phyloP scores from a whole-genome alignment of 2,329 filamentous ascomycete genomes.

The Cordyceps tenuipes region DNA sequence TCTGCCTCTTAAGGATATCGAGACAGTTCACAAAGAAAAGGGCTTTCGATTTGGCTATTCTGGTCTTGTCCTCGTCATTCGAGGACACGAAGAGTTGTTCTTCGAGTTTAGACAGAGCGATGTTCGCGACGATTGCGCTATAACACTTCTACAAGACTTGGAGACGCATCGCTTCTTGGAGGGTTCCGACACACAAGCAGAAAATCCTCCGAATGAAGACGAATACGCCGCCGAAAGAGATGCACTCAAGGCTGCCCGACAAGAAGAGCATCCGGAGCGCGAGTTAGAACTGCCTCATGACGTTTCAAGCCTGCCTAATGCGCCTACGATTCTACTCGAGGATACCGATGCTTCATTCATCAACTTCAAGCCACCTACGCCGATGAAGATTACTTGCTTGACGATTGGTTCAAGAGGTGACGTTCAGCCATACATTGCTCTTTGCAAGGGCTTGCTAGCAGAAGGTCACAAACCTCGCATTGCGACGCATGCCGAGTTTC shows the following conservation, averaged over 20 bases:
- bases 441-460: slow-evolving; percentile 81
- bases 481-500: slow-evolving; percentile 86
- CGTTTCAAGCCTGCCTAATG: slow-evolving; percentile 41
- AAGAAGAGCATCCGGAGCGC: slow-evolving; percentile 42
- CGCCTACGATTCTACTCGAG: slow-evolving; percentile 77
- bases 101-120: slow-evolving; percentile 81
- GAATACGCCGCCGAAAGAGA: slow-evolving; percentile 73
- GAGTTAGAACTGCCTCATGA: slow-evolving; percentile 42
- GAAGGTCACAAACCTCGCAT: slow-evolving; percentile 85
- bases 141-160: slow-evolving; percentile 69
- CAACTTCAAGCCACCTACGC: slow-evolving; percentile 76
- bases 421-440: slow-evolving; percentile 93
- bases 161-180: slow-evolving; percentile 63
- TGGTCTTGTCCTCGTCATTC: slow-evolving; percentile 85
- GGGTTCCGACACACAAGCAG: slow-evolving; percentile 58
- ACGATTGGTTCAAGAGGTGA: slow-evolving; percentile 95
- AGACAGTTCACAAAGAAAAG: slow-evolving; percentile 90
- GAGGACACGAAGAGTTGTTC: slow-evolving; percentile 90
- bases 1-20: slow-evolving; percentile 80
- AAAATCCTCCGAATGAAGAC: slow-evolving; percentile 63
- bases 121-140: slow-evolving; percentile 77
- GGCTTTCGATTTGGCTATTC: slow-evolving; percentile 89
- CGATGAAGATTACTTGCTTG: slow-evolving; percentile 80
- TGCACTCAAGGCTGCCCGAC: slow-evolving; percentile 66
- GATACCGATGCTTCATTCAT: slow-evolving; percentile 81